phyloP scores from a whole-genome alignment of 257 asterid genomes.

The Lycium ferocissimum region DNA sequence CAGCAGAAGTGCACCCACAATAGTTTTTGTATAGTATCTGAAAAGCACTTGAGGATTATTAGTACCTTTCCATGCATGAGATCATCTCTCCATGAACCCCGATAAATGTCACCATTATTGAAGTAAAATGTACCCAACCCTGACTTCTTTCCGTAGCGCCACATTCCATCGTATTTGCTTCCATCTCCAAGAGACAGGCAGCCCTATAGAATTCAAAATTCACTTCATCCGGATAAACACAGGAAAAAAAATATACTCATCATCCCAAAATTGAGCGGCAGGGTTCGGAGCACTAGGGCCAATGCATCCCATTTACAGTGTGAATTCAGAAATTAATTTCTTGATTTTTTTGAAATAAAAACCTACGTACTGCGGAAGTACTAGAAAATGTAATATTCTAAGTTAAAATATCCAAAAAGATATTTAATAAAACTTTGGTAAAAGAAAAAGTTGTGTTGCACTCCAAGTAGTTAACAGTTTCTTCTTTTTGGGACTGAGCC shows the following conservation, averaged over 20 bases:
- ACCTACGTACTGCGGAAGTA: background rate
- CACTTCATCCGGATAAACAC: background rate
- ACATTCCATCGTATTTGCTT: constrained; percentile 90
- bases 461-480: background rate
- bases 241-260: background rate
- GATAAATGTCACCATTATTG: constrained; percentile 87
- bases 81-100: constrained; percentile 99
- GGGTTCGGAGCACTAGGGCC: background rate
- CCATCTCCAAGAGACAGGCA: constrained; percentile 83
- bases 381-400: background rate
- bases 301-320: constrained; percentile 5
- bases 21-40: background rate
- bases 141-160: constrained; percentile 95
- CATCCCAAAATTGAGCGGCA: background rate
- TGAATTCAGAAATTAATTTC: background rate
- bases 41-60: constrained; percentile 20
- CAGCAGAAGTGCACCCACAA: background rate
- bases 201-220: constrained; percentile 57
- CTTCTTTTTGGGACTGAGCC: background rate
- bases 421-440: background rate
- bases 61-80: constrained; percentile 97
- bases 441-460: background rate
- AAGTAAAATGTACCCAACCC: constrained; percentile 90
- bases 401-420: constrained; percentile 19
- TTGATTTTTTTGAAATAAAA: background rate